Percentiles rank a stretch among this genome's conserved stretches.
These are phyloP conservation scores for Trichoderma breve DNA, from an alignment of 2,329 filamentous ascomycete genomes.

Conservation along the genomic window DNA sequence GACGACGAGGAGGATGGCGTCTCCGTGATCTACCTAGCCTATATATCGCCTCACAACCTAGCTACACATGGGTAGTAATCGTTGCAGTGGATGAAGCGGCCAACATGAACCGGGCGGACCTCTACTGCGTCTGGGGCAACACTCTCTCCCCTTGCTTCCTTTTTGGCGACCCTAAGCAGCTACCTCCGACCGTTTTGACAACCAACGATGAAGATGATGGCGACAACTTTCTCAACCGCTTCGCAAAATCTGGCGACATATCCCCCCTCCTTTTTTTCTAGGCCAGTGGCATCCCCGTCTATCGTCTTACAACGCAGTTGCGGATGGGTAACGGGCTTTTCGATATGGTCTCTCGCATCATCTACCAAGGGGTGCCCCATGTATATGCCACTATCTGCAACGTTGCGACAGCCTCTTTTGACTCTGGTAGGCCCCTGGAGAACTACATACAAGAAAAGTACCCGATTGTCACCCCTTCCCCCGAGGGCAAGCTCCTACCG, in stretches of 20 bases:
- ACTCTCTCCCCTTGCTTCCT: slow-evolving; percentile 25
- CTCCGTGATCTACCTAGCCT: background rate
- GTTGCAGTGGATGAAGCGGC: background rate
- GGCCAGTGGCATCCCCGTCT: slow-evolving; percentile 22
- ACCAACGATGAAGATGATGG: background rate
- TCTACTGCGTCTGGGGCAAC: slow-evolving; percentile 28
- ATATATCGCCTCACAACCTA: background rate
- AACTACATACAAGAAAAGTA: background rate
- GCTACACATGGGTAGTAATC: background rate
- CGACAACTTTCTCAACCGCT: slow-evolving; percentile 19
- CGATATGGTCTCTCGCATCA: background rate
- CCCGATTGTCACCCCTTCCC: background rate
- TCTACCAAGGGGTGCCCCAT: background rate
- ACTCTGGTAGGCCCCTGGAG: background rate
- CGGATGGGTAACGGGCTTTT: slow-evolving; percentile 23
- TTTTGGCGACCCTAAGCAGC: slow-evolving; percentile 25
- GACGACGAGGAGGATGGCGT: background rate
- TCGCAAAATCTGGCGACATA: slow-evolving; percentile 11
- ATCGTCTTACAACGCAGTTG: slow-evolving; percentile 23
- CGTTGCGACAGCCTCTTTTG: background rate
- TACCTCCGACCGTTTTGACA: slow-evolving; percentile 17
- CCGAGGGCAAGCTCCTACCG: background rate
- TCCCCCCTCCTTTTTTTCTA: slow-evolving; percentile 22
- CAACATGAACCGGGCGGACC: slow-evolving; percentile 26
- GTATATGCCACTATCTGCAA: background rate